Conservation (phyloP, 331 rosid species). For the Quercus lobata region DNA sequence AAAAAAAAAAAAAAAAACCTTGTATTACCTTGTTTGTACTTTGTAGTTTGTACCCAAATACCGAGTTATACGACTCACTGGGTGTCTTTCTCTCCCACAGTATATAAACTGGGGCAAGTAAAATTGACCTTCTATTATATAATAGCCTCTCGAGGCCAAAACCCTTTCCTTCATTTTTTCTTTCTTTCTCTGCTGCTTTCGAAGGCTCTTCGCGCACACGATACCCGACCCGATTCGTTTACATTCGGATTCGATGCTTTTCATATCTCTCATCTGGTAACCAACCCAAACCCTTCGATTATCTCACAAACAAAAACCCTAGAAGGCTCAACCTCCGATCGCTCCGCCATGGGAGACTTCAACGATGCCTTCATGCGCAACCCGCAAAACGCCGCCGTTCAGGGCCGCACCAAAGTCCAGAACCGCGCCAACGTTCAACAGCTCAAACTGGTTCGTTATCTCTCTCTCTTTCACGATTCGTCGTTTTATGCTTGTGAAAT, state of each 20-base stretch:
- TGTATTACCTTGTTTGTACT: too few relatives aligned
- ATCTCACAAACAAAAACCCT: constrained; percentile 1
- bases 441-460: constrained; percentile 72
- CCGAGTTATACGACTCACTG: too few relatives aligned
- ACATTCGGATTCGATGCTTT: constrained; percentile 19
- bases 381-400: constrained; percentile 95
- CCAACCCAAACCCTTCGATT: background rate
- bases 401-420: constrained; percentile 97
- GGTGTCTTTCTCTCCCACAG: too few relatives aligned
- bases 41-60: too few relatives aligned
- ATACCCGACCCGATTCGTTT: constrained; percentile 12
- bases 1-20: too few relatives aligned
- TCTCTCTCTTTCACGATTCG: background rate
- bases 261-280: constrained; percentile 1
- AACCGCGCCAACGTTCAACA: constrained; percentile 97
- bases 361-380: constrained; percentile 81
- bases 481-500: background rate
- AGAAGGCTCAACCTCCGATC: background rate
- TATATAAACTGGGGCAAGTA: background rate
- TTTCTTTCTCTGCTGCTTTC: constrained; percentile 14
- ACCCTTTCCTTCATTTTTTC: background rate
- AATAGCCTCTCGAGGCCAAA: constrained; percentile 20
- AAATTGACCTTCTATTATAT: background rate
- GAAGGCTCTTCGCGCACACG: background rate
- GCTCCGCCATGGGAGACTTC: constrained; percentile 60